phyloP scores from a whole-genome alignment of 164 flowering plant species.

The Dillenia turbinata region DNA sequence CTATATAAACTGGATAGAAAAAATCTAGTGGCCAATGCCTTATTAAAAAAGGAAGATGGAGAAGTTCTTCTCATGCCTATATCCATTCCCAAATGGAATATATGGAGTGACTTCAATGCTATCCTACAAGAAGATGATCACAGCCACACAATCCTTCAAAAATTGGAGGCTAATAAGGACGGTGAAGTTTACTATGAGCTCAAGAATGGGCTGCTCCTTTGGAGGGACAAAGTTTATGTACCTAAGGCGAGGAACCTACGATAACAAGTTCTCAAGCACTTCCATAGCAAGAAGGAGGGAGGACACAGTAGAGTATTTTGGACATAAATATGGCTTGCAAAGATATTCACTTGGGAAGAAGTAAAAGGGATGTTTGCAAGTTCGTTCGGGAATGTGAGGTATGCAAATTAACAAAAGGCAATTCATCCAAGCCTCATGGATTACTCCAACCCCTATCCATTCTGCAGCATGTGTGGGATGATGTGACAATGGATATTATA shows the following conservation, averaged over 20 bases:
- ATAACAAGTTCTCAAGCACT: too few relatives aligned
- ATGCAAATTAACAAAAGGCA: background rate
- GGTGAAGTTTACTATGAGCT: too few relatives aligned
- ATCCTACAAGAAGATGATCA: too few relatives aligned
- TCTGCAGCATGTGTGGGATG: background rate
- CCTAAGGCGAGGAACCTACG: too few relatives aligned
- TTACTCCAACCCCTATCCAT: background rate
- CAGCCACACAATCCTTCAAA: background rate
- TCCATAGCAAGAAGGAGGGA: background rate
- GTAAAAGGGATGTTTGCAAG: too few relatives aligned
- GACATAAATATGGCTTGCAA: too few relatives aligned
- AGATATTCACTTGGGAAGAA: too few relatives aligned
- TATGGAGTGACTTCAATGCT: too few relatives aligned
- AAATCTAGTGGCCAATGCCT: background rate
- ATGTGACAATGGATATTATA: background rate
- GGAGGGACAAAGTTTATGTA: background rate
- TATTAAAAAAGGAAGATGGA: background rate
- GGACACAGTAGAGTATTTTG: too few relatives aligned
- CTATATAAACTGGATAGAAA: background rate
- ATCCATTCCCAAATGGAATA: too few relatives aligned
- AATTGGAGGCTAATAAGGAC: too few relatives aligned
- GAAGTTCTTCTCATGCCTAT: too few relatives aligned
- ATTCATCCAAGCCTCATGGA: background rate
- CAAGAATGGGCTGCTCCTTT: background rate
- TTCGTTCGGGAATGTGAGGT: background rate